Base-by-base conservation (phyloP, 805 yeast genomes). In the Candida hungchunana region DNA sequence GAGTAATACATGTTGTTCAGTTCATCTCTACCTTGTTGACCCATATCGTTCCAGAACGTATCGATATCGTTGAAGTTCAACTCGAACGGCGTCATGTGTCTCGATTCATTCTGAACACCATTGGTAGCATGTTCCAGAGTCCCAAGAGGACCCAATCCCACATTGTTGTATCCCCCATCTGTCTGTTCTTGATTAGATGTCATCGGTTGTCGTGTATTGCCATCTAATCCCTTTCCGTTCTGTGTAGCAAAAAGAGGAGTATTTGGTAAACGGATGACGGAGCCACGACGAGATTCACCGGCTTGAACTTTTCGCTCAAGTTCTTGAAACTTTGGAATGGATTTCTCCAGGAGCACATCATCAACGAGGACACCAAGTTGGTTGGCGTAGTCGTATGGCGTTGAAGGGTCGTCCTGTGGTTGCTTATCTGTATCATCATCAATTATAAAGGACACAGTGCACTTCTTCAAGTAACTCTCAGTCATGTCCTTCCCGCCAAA, bases 401-500 rank as follows among this genome's bases (percentile, higher is more conserved):
- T 37, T 6, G 34, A 25, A 4, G 26, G 35, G n/a, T 40, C 42
- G 4, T 30, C 35, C 21, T 42, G 40, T 5, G 30, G 29, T 9
- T 35, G 38, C 14, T 34, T 29, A 2, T 43, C 38, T 5, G 30
- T 31, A 7, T 42, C 37, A 21, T 42, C 37, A 21, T 52, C 56
- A 36, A 52, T 45, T 29, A 53, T 53, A 32, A 50, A 52, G 4
- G 50, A 41, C 13, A 55, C 59, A 1, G 55, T 50, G 21, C 56
- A 52, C 39, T 55, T 50, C 17, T 46, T 45, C 47, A 56, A 35
- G 40, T 56, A 56, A 18, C 39, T 46, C 34, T 56, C 60, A 17
- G 58, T 56, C 48, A 50, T 47, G 24, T 43, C 51, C 24, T 47
- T 39, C 21, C 60, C 60, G 31, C 60, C 60, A 48, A 56, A 56